Evolutionary conservation across 2,329 filamentous ascomycete genomes (phyloP).

Genomic region (Hirsutella minnesotensis): DNA sequence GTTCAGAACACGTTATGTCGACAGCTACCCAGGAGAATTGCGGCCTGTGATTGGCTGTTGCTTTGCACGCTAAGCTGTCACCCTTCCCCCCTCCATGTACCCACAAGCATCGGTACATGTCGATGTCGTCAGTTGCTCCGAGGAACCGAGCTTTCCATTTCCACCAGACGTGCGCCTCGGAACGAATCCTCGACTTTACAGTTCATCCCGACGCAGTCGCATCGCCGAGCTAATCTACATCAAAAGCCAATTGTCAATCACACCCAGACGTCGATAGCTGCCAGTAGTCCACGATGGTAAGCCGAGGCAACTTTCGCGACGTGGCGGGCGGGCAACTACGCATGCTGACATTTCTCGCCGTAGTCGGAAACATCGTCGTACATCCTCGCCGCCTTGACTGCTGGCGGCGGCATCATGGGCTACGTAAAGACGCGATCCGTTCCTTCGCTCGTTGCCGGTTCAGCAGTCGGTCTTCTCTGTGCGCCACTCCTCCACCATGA

Average conservation of each 20-base stretch:
- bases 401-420: slow-evolving; percentile 76
- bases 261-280: too few species aligned
- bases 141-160: slow-evolving; percentile 3
- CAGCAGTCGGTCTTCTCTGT: slow-evolving; percentile 63
- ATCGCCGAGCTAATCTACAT: too few species aligned
- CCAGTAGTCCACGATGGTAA: slow-evolving; percentile 1
- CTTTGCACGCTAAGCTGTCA: background rate
- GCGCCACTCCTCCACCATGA: too few species aligned
- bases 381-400: slow-evolving; percentile 69
- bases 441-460: slow-evolving; percentile 75
- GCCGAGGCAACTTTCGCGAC: background rate
- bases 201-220: too few species aligned
- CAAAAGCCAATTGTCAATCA: too few species aligned
- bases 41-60: slow-evolving; percentile 18
- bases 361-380: slow-evolving; percentile 50
- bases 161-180: too few species aligned
- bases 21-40: background rate
- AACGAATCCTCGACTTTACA: too few species aligned
- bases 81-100: slow-evolving; percentile 1
- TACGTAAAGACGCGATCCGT: slow-evolving; percentile 76
- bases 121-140: slow-evolving; percentile 6
- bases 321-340: background rate
- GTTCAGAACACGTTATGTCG: background rate
- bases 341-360: slow-evolving; percentile 4
- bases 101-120: too few species aligned